phyloP scores from a whole-genome alignment of 139 green algal genomes.

The Asterochloris sp. region DNA sequence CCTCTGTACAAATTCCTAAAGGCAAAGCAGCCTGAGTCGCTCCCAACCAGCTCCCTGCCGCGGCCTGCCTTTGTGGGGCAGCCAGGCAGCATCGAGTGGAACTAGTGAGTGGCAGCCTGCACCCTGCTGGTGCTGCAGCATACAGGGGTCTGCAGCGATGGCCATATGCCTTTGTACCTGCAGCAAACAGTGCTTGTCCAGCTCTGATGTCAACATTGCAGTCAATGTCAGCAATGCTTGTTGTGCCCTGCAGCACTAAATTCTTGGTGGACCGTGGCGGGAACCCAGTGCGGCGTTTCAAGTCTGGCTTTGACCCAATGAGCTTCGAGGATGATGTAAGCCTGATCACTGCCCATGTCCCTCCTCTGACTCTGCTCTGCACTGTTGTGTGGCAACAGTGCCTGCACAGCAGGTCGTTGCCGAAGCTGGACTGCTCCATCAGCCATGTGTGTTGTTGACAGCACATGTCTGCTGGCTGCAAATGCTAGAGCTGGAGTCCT shows the following conservation, averaged over 20 bases:
- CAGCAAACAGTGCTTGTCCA: background rate
- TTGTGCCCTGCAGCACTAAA: constrained; percentile 30
- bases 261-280: constrained; percentile 77
- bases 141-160: constrained; percentile 42
- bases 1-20: constrained; percentile 83
- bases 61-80: background rate
- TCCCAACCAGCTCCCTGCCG: constrained; percentile 20
- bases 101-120: no score
- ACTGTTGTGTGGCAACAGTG: no score
- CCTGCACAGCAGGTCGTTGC: no score
- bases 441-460: no score
- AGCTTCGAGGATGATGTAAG: constrained; percentile 72
- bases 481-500: no score
- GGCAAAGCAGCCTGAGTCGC: constrained; percentile 37
- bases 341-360: no score
- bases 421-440: no score
- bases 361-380: no score
- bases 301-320: constrained; percentile 68
- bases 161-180: background rate
- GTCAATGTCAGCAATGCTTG: background rate
- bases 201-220: background rate
- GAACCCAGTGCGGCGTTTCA: constrained; percentile 72
- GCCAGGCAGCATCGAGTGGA: constrained; percentile 9
- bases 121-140: constrained; percentile 2
- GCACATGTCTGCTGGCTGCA: no score